Conservation (phyloP, 305 asterid genomes). For the Coffea humblotiana region DNA sequence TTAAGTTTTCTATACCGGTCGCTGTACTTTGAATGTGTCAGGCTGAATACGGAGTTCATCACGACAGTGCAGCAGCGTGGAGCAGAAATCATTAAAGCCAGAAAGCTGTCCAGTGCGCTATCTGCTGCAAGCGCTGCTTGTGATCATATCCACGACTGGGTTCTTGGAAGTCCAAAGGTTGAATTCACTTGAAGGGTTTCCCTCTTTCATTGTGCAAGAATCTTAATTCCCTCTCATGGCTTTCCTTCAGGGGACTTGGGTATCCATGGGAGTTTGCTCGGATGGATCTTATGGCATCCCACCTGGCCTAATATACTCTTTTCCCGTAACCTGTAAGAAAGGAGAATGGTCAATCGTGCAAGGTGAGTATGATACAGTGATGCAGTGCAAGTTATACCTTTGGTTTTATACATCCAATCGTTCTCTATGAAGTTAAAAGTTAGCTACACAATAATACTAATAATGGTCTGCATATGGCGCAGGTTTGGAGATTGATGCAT, state of each 20-base stretch:
- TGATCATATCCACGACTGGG: slow-evolving; percentile 96
- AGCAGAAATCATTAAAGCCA: slow-evolving; percentile 96
- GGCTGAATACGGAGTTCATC: slow-evolving; percentile 84
- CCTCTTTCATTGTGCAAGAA: not conserved
- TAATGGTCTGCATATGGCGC: not conserved
- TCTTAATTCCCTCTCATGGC: not conserved
- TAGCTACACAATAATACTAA: not conserved
- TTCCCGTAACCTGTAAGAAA: slow-evolving; percentile 85
- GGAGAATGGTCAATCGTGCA: slow-evolving; percentile 96
- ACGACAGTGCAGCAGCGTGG: slow-evolving; percentile 94
- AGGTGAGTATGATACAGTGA: slow-evolving; percentile 43
- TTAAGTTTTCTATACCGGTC: too few species aligned
- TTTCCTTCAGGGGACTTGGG: slow-evolving; percentile 66
- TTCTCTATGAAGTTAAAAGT: not conserved
- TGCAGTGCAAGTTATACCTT: too few species aligned
- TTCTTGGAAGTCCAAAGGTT: slow-evolving; percentile 92
- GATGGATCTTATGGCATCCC: slow-evolving; percentile 93
- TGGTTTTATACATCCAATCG: too few species aligned
- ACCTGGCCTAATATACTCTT: slow-evolving; percentile 80
- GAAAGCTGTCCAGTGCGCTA: slow-evolving; percentile 92
- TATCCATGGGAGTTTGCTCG: slow-evolving; percentile 95
- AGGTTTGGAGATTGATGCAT: slow-evolving; percentile 73
- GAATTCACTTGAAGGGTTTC: not conserved
- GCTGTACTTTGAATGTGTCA: slow-evolving; percentile 6
- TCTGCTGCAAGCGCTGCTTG: slow-evolving; percentile 99